A percentile compares a stretch with the other conserved stretches of the same genome.
Conservation (phyloP, 2,329 filamentous ascomycete genomes). For the Penicillium sp. region DNA sequence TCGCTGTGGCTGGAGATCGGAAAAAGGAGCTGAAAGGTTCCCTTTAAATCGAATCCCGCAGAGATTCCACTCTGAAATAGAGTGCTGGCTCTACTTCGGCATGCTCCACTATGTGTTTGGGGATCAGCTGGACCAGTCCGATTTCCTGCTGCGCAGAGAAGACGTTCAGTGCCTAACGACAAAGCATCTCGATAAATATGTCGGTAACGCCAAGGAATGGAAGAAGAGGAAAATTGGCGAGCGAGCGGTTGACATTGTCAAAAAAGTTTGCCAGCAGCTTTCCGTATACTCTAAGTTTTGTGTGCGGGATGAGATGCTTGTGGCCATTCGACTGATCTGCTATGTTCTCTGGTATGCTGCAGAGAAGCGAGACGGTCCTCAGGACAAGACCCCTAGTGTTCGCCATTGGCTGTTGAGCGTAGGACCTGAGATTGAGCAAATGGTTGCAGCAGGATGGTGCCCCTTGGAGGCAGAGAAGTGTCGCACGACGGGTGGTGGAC, state of each 20-base stretch:
- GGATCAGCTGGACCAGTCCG: constrained; percentile 7
- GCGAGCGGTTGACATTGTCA: constrained; percentile 8
- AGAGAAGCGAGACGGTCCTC: neutral
- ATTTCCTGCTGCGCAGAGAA: constrained; percentile 4
- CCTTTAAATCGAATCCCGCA: neutral
- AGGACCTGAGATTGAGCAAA: neutral
- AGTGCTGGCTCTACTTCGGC: constrained; percentile 15
- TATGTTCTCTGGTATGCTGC: neutral
- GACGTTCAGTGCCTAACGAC: constrained; percentile 6
- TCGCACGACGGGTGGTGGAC: neutral
- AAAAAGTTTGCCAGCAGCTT: constrained; percentile 9
- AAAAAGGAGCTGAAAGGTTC: neutral
- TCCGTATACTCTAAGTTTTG: neutral
- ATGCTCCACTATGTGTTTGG: constrained; percentile 9
- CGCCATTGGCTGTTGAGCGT: neutral
- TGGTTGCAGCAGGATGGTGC: neutral
- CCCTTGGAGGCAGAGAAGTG: neutral
- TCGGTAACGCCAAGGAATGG: constrained; percentile 10
- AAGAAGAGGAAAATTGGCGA: constrained; percentile 9
- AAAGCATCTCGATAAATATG: constrained; percentile 7
- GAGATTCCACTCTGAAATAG: neutral
- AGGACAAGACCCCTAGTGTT: neutral
- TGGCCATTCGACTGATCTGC: neutral
- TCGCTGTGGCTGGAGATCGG: neutral
- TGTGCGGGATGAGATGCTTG: neutral